Conservation (phyloP, 2,329 filamentous ascomycete genomes). For the Epichloe uncinata region DNA sequence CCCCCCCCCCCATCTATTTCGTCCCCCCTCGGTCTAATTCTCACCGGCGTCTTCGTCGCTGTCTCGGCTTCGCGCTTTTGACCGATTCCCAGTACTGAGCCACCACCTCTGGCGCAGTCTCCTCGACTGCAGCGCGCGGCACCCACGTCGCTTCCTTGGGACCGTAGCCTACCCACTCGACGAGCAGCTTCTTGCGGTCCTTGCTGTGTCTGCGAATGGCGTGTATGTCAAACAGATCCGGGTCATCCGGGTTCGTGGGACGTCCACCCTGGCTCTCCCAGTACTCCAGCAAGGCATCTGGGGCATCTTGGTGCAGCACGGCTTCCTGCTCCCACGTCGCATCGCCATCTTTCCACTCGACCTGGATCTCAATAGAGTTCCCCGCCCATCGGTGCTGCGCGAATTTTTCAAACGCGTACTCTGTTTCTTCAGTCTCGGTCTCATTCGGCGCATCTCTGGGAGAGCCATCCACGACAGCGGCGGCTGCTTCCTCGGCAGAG, state of each 20-base stretch:
- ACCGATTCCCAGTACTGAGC: constrained; percentile 16
- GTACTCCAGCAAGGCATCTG: constrained; percentile 17
- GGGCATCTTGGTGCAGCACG: constrained; percentile 20
- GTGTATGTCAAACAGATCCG: constrained; percentile 20
- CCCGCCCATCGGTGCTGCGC: constrained; percentile 16
- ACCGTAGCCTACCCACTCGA: constrained; percentile 25
- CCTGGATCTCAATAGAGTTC: constrained; percentile 17
- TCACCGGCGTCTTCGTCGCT: background rate
- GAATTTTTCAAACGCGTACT: constrained; percentile 13
- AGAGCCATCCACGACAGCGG: background rate
- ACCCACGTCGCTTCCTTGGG: constrained; percentile 19
- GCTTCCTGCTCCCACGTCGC: constrained; percentile 22
- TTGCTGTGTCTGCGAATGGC: constrained; percentile 19
- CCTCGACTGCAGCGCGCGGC: constrained; percentile 11
- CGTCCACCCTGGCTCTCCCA: constrained; percentile 20
- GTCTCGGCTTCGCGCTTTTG: background rate
- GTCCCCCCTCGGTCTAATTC: background rate
- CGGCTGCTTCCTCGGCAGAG: background rate
- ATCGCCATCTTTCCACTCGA: constrained; percentile 19
- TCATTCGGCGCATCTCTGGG: background rate
- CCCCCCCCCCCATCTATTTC: background rate
- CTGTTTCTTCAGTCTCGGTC: background rate
- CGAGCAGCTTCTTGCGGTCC: constrained; percentile 15
- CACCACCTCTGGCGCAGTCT: constrained; percentile 15
- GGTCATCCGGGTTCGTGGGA: constrained; percentile 17